Evolutionary conservation across 192 early-diverging fungal genomes (phyloP), one percentile per base, ranked within the genome.

Genomic region (Glomus cerebriforme): DNA sequence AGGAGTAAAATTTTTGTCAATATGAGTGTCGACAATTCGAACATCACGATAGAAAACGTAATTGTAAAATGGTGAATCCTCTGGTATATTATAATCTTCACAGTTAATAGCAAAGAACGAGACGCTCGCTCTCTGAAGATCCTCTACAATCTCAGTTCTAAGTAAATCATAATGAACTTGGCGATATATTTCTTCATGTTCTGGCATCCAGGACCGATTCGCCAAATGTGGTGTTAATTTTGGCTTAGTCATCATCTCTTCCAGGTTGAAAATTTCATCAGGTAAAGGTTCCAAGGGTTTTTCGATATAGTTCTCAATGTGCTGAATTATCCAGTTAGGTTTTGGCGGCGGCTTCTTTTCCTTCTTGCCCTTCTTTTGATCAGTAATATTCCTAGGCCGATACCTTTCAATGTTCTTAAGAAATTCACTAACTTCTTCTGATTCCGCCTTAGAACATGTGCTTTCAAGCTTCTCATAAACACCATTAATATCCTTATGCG

Each of bases 91-190:
- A 26, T 27, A 66, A 3, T 27, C 64, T 32, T 34, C 13, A 15
- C 27, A 32, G 5, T 66, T 34, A 24, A 13, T 13, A 71, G 35
- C 45, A 27, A 37, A 26, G 12, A 37, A 71, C 8, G 69, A 26
- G 22, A 37, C n/a, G 45, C 35, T 37, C 7, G 69, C n/a, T 9
- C 45, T 71, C 26, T 71, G 69, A 6, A 78, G 76, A 13, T 71
- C 69, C 10, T 78, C 76, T 22, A 78, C 19, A 32, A 78, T 22
- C 19, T 78, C 76, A 47, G 31, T 35, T 17, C 76, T 43, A 27
- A 78, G 65, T 32, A 78, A 59, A 45, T 43, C 26, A 37, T 67
- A 78, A 32, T 78, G 65, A 12, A 59, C 26, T 39, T 72, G 68
- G 4, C 76, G 35, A 71, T 71, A 39, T 26, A 71, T 35, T 71